These are phyloP conservation scores for Macrocystidia cucumis DNA, from an alignment of 1,284 basidiomycete genomes.

Conservation along the genomic window DNA sequence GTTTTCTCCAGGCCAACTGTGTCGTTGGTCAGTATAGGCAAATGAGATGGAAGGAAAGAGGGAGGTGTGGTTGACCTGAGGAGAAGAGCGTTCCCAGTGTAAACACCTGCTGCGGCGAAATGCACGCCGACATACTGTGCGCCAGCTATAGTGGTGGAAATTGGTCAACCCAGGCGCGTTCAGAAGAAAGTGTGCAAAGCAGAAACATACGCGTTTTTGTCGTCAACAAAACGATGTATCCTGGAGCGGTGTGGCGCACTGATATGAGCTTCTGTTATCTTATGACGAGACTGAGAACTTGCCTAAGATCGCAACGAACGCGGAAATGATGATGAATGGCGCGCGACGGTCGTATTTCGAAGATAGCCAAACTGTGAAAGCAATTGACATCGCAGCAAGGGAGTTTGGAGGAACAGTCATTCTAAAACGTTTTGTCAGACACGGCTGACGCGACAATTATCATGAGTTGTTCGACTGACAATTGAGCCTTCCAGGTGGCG, in stretches of 20 bases:
- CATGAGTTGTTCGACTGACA: conserved; percentile 23
- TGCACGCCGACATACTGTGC: conserved; percentile 57
- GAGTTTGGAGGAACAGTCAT: conserved; percentile 55
- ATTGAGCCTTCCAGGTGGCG: conserved; percentile 50
- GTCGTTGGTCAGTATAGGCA: neutral
- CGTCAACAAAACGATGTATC: conserved; percentile 56
- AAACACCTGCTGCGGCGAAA: conserved; percentile 53
- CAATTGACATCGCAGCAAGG: conserved; percentile 41
- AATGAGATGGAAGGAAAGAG: neutral
- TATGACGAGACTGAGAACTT: conserved; percentile 5
- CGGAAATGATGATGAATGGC: conserved; percentile 49
- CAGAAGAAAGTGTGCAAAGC: no score
- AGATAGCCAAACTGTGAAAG: conserved; percentile 42
- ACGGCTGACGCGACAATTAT: no score
- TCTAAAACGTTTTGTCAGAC: conserved; percentile 21
- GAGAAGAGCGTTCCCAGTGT: conserved; percentile 51
- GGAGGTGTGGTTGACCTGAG: conserved; percentile 27
- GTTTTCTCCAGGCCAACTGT: conserved; percentile 63
- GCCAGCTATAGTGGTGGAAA: conserved; percentile 25
- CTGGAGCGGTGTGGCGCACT: conserved; percentile 19
- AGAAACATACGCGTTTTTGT: conserved; percentile 34
- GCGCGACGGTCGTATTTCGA: conserved; percentile 39
- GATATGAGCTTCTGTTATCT: neutral
- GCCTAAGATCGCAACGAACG: conserved; percentile 49
- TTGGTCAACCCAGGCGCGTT: conserved; percentile 4